Evolutionary conservation across 2,329 filamentous ascomycete species (phyloP), one percentile per base, ranked within the genome.

Genomic region (Monilinia fructigena): DNA sequence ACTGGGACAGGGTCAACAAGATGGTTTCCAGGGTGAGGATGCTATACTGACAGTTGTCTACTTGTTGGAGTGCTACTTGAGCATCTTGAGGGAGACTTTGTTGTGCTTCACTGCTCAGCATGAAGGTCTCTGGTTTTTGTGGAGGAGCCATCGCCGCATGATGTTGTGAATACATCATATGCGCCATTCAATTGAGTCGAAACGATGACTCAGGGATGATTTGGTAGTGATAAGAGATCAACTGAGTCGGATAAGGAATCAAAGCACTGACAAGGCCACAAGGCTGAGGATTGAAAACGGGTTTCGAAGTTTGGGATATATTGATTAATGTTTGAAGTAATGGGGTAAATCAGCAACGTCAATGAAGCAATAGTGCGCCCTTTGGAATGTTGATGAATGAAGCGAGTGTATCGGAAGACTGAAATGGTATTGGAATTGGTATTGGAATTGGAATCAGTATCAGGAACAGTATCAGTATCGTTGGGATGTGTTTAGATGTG

Each of bases 51-150:
- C 93, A 82, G 80, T 98, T 98, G 80, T 99, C 95, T 73, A 99
- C 95, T 81, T 99, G 95, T 80, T 98, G 94, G 73, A 99, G 85
- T 69, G 95, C 95, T 77, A 98, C 93, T 82, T 98, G 92, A 74
- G 93, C 93, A 83, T 98, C 95, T 73, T 96, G 92, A 66, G 95
- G 95, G 72, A 99, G 85, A 74, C 92, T 94, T 81, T 97, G 93
- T 81, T 98, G 94, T 69, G 95, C 94, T 82, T 98, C 94, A 76
- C 90, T 93, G 78, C 94, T 97, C 78, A 99, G 85, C 89, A 99
- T 94, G 78, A 99, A 99, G 52, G 95, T 98, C 84, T 99, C 95
- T 73, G 95, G 95, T 80, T 97, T 97, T 82, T 97, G 93, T 70
- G 91, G 91, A 76, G 91, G 89, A 74, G 91, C 90, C 92, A 97